A percentile compares a stretch with the other conserved stretches of the same genome.
phyloP scores from a whole-genome alignment of 116 monocot species.

The Posidonia oceanica region DNA sequence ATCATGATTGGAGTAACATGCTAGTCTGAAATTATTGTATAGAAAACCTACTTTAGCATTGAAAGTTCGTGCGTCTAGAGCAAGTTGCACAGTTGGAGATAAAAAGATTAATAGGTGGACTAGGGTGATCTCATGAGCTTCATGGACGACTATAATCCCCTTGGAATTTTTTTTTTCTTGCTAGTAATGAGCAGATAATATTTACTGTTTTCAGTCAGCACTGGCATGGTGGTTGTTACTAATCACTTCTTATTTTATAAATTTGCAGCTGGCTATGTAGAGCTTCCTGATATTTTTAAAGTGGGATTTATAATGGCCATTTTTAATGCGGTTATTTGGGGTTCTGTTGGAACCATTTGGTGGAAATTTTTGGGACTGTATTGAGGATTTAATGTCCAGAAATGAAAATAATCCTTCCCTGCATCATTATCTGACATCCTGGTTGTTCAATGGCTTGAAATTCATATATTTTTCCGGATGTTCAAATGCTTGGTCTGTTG shows the following conservation, averaged over 20 bases:
- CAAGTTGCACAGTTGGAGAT: too few species aligned
- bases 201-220: neutral
- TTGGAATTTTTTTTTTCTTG: too few species aligned
- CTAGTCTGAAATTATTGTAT: too few species aligned
- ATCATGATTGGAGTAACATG: too few species aligned
- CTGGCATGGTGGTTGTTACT: neutral
- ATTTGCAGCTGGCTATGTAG: constrained; percentile 82
- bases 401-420: neutral
- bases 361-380: constrained; percentile 96
- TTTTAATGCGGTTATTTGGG: constrained; percentile 67
- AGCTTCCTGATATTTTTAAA: constrained; percentile 85
- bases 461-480: too few species aligned
- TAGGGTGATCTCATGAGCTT: too few species aligned
- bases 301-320: constrained; percentile 64
- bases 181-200: too few species aligned
- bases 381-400: constrained; percentile 12
- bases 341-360: constrained; percentile 68
- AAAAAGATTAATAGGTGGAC: too few species aligned
- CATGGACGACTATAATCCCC: too few species aligned
- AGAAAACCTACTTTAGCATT: too few species aligned
- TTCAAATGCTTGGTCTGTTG: too few species aligned
- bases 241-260: neutral
- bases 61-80: too few species aligned
- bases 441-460: neutral
- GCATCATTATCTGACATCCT: neutral